These are phyloP conservation scores for Boechera retrofracta DNA, from an alignment of 345 rosid genomes.

Conservation along the genomic window DNA sequence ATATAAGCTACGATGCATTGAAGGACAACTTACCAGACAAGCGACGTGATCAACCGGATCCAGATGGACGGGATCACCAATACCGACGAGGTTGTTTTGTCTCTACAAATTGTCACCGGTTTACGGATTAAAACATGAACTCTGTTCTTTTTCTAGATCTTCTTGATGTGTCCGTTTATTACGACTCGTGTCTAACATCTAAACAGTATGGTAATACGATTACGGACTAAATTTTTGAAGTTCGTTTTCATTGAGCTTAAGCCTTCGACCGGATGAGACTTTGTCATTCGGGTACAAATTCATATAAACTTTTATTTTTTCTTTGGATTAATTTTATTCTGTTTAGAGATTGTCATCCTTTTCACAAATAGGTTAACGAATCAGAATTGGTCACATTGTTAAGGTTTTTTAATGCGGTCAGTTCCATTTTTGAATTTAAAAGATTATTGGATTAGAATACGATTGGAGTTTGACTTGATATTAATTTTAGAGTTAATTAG, in stretches of 20 bases:
- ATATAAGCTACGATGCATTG: slow-evolving; percentile 50
- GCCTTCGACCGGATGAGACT: background rate
- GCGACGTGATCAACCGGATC: slow-evolving; percentile 26
- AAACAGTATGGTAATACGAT: background rate
- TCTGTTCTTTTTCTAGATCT: background rate
- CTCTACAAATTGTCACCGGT: slow-evolving; percentile 44
- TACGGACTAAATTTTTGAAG: background rate
- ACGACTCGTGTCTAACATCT: background rate
- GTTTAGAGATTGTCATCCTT: background rate
- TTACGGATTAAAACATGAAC: slow-evolving; percentile 15
- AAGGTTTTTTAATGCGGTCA: background rate
- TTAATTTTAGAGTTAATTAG: background rate
- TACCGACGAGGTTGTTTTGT: slow-evolving; percentile 49
- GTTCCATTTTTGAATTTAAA: background rate
- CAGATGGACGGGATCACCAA: slow-evolving; percentile 39
- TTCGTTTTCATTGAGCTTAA: no score
- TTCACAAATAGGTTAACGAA: background rate
- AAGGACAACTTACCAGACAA: slow-evolving; percentile 33
- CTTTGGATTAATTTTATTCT: background rate
- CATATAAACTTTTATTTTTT: background rate
- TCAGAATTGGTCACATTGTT: background rate
- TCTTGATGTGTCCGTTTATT: no score
- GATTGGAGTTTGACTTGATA: background rate
- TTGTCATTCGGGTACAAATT: background rate
- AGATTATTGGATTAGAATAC: background rate